Evolutionary conservation across 2,329 filamentous ascomycete genomes (phyloP).

Genomic region (Aspergillus aculeatinus): DNA sequence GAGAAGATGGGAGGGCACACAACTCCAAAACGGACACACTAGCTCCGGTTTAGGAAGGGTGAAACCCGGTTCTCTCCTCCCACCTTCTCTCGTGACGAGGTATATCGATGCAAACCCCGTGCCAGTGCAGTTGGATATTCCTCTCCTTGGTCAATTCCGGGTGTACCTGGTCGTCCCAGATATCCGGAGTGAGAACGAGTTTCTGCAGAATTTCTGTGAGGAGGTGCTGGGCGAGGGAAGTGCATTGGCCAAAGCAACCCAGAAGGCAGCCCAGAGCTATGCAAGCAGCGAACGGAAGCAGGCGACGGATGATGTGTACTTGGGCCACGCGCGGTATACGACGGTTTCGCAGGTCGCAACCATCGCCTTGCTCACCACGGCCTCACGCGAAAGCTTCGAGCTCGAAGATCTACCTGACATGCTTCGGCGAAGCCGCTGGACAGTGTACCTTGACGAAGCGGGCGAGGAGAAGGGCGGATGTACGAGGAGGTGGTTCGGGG

Average conservation of each 20-base stretch:
- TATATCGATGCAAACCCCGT: conserved; percentile 78
- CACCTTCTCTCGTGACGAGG: conserved; percentile 69
- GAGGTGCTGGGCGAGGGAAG: conserved; percentile 50
- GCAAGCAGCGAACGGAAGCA: conserved; percentile 35
- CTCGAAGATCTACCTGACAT: conserved; percentile 62
- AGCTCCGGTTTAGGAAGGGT: conserved; percentile 26
- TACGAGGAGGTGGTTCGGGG: conserved; percentile 69
- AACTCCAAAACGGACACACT: not conserved
- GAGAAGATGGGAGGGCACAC: conserved; percentile 41
- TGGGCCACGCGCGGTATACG: conserved; percentile 67
- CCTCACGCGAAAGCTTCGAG: conserved; percentile 63
- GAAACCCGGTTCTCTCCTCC: conserved; percentile 49
- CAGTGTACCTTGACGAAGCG: conserved; percentile 68
- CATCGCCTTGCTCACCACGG: conserved; percentile 66
- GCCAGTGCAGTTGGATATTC: conserved; percentile 74
- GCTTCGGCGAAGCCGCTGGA: conserved; percentile 67
- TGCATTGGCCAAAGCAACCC: conserved; percentile 62
- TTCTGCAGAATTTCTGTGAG: conserved; percentile 60
- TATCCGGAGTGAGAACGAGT: conserved; percentile 55
- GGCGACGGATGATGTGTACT: conserved; percentile 64
- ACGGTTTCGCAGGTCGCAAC: conserved; percentile 68
- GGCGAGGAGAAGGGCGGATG: conserved; percentile 50
- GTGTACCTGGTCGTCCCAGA: conserved; percentile 70
- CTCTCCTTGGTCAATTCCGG: conserved; percentile 73
- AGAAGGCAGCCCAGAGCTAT: conserved; percentile 38